phyloP scores from a whole-genome alignment of 257 asterid genomes.

The Euphrasia confusa region DNA sequence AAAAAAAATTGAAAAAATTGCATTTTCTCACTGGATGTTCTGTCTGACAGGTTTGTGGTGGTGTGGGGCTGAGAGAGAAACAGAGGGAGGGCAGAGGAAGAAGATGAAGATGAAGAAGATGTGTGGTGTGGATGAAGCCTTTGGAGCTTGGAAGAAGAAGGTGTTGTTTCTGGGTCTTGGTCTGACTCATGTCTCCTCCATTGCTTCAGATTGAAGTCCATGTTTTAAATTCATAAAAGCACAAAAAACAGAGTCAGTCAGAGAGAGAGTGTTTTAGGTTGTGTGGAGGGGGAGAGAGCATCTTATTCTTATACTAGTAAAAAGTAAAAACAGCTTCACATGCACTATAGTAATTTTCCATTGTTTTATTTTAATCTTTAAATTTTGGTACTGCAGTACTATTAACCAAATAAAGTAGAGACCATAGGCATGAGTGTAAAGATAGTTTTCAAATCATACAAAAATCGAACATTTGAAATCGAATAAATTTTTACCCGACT shows the following conservation, averaged over 20 bases:
- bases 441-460: no score
- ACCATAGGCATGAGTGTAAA: no score
- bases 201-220: constrained; percentile 83
- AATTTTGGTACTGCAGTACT: no score
- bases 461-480: no score
- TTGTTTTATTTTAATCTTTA: no score
- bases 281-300: no score
- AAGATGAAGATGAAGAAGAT: constrained; percentile 21
- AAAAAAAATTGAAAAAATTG: background rate
- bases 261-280: background rate
- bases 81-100: constrained; percentile 50
- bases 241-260: constrained; percentile 15
- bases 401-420: no score
- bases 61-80: constrained; percentile 54
- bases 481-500: no score
- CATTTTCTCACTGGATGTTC: no score
- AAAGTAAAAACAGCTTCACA: no score
- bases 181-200: constrained; percentile 46
- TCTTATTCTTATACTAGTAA: no score
- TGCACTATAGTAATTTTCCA: no score
- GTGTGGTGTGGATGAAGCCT: constrained; percentile 28
- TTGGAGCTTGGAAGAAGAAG: constrained; percentile 1
- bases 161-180: constrained; percentile 16
- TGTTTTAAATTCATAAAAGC: constrained; percentile 21
- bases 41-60: constrained; percentile 23